Evolutionary conservation across 208 protist genomes (phyloP).

Genomic region (Acanthamoeba quina): DNA sequence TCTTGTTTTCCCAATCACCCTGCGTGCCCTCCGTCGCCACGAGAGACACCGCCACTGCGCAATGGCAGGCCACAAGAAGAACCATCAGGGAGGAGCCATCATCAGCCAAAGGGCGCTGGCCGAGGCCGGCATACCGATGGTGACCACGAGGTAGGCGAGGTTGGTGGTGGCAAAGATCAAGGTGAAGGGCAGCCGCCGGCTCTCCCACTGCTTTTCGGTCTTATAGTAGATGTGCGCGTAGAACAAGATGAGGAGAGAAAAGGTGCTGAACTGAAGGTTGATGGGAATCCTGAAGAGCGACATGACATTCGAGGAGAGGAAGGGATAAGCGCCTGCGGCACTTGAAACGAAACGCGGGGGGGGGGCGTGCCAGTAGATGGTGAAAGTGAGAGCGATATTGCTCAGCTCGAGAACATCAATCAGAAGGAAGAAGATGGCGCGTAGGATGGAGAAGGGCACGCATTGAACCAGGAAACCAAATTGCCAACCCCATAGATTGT

Average conservation of each 20-base stretch:
- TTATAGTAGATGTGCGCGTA: slow-evolving; percentile 45
- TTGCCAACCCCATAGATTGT: slow-evolving; percentile 37
- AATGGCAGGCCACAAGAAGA: too few species aligned
- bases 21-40: background rate
- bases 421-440: slow-evolving; percentile 29
- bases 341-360: background rate
- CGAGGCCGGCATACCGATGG: slow-evolving; percentile 20
- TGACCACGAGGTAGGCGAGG: slow-evolving; percentile 27
- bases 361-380: background rate
- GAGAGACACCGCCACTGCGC: background rate
- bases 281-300: background rate
- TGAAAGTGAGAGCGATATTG: background rate
- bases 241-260: slow-evolving; percentile 69
- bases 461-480: slow-evolving; percentile 56
- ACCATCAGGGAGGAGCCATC: too few species aligned
- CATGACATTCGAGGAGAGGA: background rate
- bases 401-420: background rate
- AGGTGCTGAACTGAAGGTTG: slow-evolving; percentile 43
- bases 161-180: slow-evolving; percentile 20
- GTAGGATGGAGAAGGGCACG: background rate
- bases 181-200: background rate
- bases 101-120: too few species aligned
- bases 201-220: slow-evolving; percentile 41
- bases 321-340: too few species aligned
- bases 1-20: slow-evolving; percentile 37